phyloP scores from a whole-genome alignment of 768 basidiomycete species.

The Calocera viscosa region DNA sequence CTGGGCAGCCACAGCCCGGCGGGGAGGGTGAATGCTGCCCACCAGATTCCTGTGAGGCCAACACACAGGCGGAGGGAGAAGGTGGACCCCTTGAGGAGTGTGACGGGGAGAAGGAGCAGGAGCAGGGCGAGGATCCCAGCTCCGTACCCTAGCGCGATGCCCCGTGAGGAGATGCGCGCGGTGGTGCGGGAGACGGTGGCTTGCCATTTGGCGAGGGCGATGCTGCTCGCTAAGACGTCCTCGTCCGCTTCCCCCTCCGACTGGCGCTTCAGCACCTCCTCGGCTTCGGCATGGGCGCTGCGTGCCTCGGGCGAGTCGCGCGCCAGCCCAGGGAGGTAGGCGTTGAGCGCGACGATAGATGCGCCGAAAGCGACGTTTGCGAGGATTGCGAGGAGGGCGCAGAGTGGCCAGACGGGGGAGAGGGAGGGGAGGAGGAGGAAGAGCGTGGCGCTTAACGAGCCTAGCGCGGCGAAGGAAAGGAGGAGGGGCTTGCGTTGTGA shows the following conservation, averaged over 20 bases:
- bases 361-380: constrained; percentile 83
- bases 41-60: constrained; percentile 75
- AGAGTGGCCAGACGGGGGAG: constrained; percentile 55
- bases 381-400: constrained; percentile 54
- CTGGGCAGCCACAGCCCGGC: constrained; percentile 60
- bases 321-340: constrained; percentile 69
- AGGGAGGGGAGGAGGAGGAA: constrained; percentile 66
- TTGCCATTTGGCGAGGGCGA: constrained; percentile 38
- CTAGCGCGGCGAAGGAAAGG: constrained; percentile 57
- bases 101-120: constrained; percentile 69
- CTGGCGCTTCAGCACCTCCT: constrained; percentile 1
- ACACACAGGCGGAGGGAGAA: constrained; percentile 71
- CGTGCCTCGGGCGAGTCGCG: constrained; percentile 38
- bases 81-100: constrained; percentile 57
- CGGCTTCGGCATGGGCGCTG: constrained; percentile 11
- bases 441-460: constrained; percentile 50
- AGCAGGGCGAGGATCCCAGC: constrained; percentile 68
- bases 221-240: constrained; percentile 3
- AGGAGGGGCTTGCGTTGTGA: constrained; percentile 67
- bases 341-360: constrained; percentile 78
- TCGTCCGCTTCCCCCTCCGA: neutral
- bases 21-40: constrained; percentile 71
- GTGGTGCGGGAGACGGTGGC: constrained; percentile 55
- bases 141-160: constrained; percentile 75
- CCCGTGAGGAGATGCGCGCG: constrained; percentile 69